Evolutionary conservation across 192 early-diverging fungal species (phyloP).

Genomic region (Dissophora ornata): DNA sequence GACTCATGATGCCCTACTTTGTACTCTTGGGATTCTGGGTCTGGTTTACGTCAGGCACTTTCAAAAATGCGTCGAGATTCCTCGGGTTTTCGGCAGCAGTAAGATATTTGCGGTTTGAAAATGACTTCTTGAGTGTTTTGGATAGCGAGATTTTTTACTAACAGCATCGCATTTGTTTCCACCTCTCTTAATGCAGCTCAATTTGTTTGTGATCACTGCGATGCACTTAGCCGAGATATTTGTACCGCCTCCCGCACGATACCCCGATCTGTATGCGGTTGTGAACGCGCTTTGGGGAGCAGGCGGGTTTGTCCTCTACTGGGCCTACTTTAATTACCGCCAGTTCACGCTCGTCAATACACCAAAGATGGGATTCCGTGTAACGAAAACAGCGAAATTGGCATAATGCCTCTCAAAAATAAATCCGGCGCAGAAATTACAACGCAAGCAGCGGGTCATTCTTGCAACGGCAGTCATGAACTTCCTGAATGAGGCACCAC

Average conservation of each 20-base stretch:
- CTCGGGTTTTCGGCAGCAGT: constrained; percentile 42
- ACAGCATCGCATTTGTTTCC: constrained; percentile 12
- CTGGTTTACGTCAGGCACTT: constrained; percentile 57
- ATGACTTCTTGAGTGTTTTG: too few relatives aligned
- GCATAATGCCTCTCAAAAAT: too few relatives aligned
- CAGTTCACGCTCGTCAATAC: constrained; percentile 55
- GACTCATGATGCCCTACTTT: constrained; percentile 76
- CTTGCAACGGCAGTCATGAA: too few relatives aligned
- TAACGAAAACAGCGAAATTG: constrained; percentile 24
- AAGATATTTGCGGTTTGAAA: constrained; percentile 1
- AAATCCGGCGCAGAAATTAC: too few relatives aligned
- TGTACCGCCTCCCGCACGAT: constrained; percentile 69
- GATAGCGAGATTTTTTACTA: too few relatives aligned
- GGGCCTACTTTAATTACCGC: constrained; percentile 81
- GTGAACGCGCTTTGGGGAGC: constrained; percentile 79
- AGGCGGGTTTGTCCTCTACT: constrained; percentile 72
- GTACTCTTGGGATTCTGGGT: constrained; percentile 82
- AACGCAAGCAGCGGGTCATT: too few relatives aligned
- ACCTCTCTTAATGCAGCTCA: constrained; percentile 4
- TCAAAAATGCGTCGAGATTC: constrained; percentile 12
- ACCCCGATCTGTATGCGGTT: constrained; percentile 88
- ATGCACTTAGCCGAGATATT: constrained; percentile 68
- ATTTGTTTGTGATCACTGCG: constrained; percentile 37
- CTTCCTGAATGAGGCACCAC: too few relatives aligned
- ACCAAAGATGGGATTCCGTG: constrained; percentile 29